A percentile compares a stretch with the other conserved stretches of the same genome.
Conservation (phyloP, 306 rosid genomes). For the Delonix regia region DNA sequence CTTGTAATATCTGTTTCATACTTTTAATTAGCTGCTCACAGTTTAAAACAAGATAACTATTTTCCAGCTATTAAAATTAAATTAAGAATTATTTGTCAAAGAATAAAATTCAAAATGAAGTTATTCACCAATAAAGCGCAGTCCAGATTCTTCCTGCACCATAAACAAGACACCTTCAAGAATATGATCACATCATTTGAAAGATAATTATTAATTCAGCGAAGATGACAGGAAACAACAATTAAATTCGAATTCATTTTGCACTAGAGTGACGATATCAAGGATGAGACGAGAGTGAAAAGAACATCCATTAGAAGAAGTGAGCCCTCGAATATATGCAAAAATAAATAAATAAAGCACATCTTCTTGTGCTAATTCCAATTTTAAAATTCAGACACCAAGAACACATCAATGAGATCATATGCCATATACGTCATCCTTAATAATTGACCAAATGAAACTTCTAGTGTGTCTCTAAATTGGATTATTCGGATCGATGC, state of each 20-base stretch:
- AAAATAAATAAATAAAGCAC: not conserved
- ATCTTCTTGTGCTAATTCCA: not conserved
- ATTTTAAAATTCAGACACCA: not conserved
- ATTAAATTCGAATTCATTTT: not conserved
- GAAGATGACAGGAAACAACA: not conserved
- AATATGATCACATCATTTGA: not conserved
- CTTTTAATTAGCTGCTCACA: not conserved
- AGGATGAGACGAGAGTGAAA: not conserved
- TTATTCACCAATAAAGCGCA: too few species aligned
- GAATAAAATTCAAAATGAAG: too few species aligned
- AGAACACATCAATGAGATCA: not conserved
- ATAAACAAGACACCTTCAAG: not conserved
- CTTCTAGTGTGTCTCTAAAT: not conserved
- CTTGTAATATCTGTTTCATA: too few species aligned
- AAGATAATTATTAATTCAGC: not conserved
- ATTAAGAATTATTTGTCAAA: too few species aligned
- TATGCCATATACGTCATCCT: not conserved
- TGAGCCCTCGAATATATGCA: not conserved
- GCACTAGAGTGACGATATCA: not conserved
- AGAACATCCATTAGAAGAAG: not conserved
- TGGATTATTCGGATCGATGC: not conserved
- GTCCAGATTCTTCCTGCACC: not conserved
- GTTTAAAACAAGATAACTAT: too few species aligned
- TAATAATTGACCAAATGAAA: not conserved
- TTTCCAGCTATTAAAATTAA: too few species aligned